phyloP scores from a whole-genome alignment of 2,329 filamentous ascomycete genomes.

The Arthrobotrys pseudoclavata region DNA sequence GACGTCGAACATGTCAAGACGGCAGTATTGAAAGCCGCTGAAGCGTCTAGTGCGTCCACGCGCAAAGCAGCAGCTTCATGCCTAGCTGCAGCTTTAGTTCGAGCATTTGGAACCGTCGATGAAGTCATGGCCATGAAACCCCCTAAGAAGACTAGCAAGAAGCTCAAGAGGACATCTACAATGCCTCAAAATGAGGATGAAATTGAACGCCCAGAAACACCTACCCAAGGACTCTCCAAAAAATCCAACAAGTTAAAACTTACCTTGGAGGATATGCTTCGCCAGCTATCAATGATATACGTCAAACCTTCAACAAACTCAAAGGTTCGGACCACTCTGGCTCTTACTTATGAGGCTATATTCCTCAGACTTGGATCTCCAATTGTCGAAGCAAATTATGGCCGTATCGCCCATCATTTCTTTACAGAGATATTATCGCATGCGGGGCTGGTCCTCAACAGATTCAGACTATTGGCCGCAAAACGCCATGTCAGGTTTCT shows the following conservation, averaged over 20 bases:
- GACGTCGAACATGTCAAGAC: conserved; percentile 92
- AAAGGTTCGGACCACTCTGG: conserved; percentile 83
- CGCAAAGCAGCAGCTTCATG: conserved; percentile 89
- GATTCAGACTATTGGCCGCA: conserved; percentile 87
- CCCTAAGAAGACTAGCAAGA: conserved; percentile 79
- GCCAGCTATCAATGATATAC: conserved; percentile 84
- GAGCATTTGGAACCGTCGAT: conserved; percentile 77
- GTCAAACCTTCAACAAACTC: conserved; percentile 83
- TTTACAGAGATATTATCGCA: conserved; percentile 84
- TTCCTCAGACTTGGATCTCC: conserved; percentile 83
- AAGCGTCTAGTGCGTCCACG: conserved; percentile 80
- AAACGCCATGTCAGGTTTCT: conserved; percentile 86
- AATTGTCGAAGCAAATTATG: conserved; percentile 85
- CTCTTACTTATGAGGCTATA: conserved; percentile 86
- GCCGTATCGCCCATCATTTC: conserved; percentile 83
- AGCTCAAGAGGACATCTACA: conserved; percentile 74
- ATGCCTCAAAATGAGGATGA: conserved; percentile 82
- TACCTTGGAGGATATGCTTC: conserved; percentile 82
- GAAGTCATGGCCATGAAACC: conserved; percentile 69
- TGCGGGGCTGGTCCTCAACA: conserved; percentile 81
- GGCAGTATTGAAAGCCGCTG: conserved; percentile 86
- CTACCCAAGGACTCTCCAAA: conserved; percentile 71
- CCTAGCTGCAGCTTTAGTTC: conserved; percentile 84
- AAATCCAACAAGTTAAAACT: conserved; percentile 80
- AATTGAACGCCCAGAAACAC: conserved; percentile 77